Evolutionary conservation across 2,329 filamentous ascomycete species (phyloP).

Genomic region (Pseudogymnoascus sp.): DNA sequence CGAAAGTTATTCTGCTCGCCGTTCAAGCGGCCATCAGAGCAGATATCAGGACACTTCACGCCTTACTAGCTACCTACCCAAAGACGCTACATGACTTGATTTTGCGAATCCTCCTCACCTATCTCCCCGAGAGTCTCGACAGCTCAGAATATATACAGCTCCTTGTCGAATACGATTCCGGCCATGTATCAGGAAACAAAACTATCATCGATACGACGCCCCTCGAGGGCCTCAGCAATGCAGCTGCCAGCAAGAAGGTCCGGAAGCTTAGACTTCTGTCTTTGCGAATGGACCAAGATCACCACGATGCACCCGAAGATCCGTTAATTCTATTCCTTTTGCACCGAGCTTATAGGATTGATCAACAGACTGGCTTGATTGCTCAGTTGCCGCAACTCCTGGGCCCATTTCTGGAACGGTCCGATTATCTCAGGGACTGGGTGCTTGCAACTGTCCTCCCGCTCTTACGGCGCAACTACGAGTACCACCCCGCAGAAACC

Average conservation of each 20-base stretch:
- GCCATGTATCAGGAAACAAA: slow-evolving; percentile 28
- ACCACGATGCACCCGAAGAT: slow-evolving; percentile 42
- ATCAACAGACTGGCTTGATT: slow-evolving; percentile 63
- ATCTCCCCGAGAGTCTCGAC: slow-evolving; percentile 62
- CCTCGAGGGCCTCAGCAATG: slow-evolving; percentile 51
- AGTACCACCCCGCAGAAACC: slow-evolving; percentile 49
- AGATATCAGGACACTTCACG: slow-evolving; percentile 53
- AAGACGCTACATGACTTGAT: slow-evolving; percentile 55
- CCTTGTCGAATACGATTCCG: slow-evolving; percentile 42
- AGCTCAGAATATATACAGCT: slow-evolving; percentile 55
- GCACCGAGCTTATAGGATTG: slow-evolving; percentile 58
- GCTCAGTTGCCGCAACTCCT: slow-evolving; percentile 59
- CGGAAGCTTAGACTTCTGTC: slow-evolving; percentile 54
- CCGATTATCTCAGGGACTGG: slow-evolving; percentile 56
- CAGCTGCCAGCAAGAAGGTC: slow-evolving; percentile 53
- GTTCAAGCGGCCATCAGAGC: slow-evolving; percentile 58
- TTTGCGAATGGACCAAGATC: slow-evolving; percentile 42
- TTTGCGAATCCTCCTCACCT: slow-evolving; percentile 66
- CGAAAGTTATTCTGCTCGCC: slow-evolving; percentile 65
- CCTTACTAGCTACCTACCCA: slow-evolving; percentile 47
- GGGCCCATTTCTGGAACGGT: slow-evolving; percentile 56
- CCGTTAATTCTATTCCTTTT: slow-evolving; percentile 55
- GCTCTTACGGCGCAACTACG: slow-evolving; percentile 56
- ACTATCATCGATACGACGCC: slow-evolving; percentile 42
- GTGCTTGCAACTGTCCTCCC: slow-evolving; percentile 61